Conservation (phyloP, 169 alveolate genomes). For the Fabrea salina region DNA sequence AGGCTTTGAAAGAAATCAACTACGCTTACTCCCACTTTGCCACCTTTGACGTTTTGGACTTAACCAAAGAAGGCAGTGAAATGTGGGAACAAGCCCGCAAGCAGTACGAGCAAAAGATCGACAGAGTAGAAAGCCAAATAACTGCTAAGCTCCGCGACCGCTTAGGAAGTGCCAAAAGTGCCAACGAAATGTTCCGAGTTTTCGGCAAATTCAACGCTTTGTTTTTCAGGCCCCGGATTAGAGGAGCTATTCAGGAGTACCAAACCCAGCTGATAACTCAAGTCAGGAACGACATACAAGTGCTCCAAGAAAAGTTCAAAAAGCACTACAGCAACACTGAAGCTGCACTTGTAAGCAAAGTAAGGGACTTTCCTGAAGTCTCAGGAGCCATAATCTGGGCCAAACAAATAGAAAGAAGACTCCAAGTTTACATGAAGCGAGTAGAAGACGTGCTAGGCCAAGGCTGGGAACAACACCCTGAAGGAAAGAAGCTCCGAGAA, state of each 20-base stretch:
- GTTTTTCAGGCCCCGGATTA: constrained; percentile 93
- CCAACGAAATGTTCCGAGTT: constrained; percentile 95
- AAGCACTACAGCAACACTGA: constrained; percentile 89
- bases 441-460: constrained; percentile 91
- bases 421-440: constrained; percentile 77
- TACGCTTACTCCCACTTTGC: constrained; percentile 79
- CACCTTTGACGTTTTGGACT: constrained; percentile 78
- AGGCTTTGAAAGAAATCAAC: constrained; percentile 78
- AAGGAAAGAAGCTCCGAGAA: constrained; percentile 90
- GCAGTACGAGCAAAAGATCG: constrained; percentile 89
- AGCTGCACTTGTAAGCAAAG: constrained; percentile 84
- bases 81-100: constrained; percentile 83
- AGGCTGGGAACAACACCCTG: constrained; percentile 92
- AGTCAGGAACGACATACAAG: constrained; percentile 88
- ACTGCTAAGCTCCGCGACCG: constrained; percentile 92
- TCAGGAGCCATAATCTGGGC: constrained; percentile 96
- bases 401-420: constrained; percentile 85
- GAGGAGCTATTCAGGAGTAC: constrained; percentile 96
- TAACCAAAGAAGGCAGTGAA: constrained; percentile 80
- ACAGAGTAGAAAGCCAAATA: constrained; percentile 93
- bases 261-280: constrained; percentile 90
- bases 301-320: constrained; percentile 86
- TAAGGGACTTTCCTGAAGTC: constrained; percentile 92
- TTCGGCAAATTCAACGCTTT: constrained; percentile 93
- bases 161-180: constrained; percentile 92